phyloP scores from a whole-genome alignment of 495 filamentous ascomycete species.

The Hyaloscypha variabilis region DNA sequence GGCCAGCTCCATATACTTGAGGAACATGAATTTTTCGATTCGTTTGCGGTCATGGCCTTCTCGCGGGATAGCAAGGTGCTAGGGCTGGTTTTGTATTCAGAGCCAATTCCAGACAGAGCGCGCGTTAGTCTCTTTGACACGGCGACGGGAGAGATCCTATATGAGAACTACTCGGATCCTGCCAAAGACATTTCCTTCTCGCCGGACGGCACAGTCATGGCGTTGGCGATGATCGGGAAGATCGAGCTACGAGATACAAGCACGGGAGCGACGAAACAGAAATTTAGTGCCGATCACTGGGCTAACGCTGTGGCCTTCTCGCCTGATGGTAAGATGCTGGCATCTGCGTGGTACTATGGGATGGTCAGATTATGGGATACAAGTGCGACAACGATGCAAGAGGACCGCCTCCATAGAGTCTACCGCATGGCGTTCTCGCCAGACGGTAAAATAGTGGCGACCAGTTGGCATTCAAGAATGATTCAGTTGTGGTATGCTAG shows the following conservation, averaged over 20 bases:
- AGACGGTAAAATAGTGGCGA: too few species aligned
- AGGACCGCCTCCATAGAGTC: too few species aligned
- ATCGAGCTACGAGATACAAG: neutral
- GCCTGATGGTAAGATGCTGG: neutral
- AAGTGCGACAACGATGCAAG: too few species aligned
- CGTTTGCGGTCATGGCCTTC: neutral
- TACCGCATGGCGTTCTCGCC: too few species aligned
- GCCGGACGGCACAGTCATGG: neutral
- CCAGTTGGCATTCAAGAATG: too few species aligned
- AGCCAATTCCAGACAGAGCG: too few species aligned
- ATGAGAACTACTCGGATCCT: neutral
- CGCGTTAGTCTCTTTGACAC: too few species aligned
- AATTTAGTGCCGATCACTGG: neutral
- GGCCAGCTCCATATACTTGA: neutral
- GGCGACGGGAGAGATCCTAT: neutral
- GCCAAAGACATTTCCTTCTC: neutral
- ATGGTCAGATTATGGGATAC: neutral
- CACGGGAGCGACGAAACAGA: neutral
- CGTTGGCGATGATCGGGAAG: neutral
- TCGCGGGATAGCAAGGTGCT: neutral
- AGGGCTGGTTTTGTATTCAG: neutral
- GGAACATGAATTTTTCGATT: neutral
- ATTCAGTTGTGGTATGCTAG: too few species aligned
- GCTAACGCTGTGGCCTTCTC: neutral
- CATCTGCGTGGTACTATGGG: neutral